These are phyloP conservation scores for Debaryomyces coudertii DNA, from an alignment of 1,139 yeast genomes.

Conservation along the genomic window DNA sequence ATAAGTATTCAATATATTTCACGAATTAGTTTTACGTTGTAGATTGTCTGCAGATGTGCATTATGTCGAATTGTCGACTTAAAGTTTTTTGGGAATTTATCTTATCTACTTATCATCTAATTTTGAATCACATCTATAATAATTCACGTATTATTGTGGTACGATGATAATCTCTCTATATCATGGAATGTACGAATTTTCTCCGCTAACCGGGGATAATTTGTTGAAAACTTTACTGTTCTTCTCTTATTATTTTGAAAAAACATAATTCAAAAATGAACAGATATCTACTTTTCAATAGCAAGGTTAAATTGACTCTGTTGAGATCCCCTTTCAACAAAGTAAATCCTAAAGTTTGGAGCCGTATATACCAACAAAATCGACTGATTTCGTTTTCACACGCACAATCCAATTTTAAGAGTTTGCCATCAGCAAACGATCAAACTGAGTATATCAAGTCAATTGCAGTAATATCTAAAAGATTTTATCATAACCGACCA, in stretches of 20 bases:
- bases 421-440: background rate
- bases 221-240: background rate
- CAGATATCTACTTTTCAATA: background rate
- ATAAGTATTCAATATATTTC: background rate
- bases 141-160: too few relatives aligned
- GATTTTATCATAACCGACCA: conserved; percentile 2
- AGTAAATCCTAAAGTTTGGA: background rate
- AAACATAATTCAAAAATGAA: background rate
- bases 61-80: too few relatives aligned
- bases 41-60: too few relatives aligned
- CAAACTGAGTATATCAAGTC: background rate
- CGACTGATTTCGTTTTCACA: conserved; percentile 9
- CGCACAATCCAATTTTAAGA: conserved; percentile 6
- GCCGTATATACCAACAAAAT: background rate
- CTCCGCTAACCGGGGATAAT: background rate
- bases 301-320: background rate
- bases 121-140: too few relatives aligned
- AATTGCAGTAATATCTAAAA: background rate
- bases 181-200: too few relatives aligned
- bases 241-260: background rate
- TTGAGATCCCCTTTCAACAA: background rate
- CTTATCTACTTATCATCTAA: too few relatives aligned
- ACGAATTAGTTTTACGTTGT: too few relatives aligned
- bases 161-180: too few relatives aligned
- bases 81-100: too few relatives aligned